Evolutionary conservation across 345 rosid species (phyloP).

Genomic region (Citrus mangshanensis): DNA sequence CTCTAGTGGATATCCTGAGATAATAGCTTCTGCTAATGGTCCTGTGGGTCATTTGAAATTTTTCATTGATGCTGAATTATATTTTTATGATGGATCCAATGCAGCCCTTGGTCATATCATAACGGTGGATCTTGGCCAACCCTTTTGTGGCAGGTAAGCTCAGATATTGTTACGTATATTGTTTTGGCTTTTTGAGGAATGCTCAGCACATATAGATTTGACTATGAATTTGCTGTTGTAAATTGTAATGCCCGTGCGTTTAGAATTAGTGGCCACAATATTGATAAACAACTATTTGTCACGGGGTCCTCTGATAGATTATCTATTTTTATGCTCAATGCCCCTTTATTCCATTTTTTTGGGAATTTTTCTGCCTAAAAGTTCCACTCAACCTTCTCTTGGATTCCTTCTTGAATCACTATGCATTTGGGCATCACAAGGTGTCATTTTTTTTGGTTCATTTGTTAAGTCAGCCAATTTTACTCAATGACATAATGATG

Average conservation of each 20-base stretch:
- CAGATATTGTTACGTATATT: not conserved
- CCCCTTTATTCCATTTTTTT: not conserved
- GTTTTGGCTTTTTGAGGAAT: not conserved
- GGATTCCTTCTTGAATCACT: not conserved
- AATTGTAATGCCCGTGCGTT: not conserved
- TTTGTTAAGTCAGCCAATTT: not conserved
- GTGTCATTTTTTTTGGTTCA: not conserved
- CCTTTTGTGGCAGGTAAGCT: constrained; percentile 93
- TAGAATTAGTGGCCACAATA: not conserved
- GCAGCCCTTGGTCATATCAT: constrained; percentile 98
- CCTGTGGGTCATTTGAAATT: not conserved
- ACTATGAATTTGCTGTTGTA: not conserved
- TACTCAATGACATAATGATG: not conserved
- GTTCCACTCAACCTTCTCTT: not conserved
- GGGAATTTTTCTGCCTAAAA: not conserved
- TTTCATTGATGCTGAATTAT: not conserved
- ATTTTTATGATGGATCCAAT: constrained; percentile 13
- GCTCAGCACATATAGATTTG: not conserved
- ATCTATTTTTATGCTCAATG: not conserved
- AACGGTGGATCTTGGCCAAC: constrained; percentile 99
- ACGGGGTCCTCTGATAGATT: not conserved
- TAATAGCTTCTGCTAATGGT: not conserved
- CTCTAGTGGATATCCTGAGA: not conserved
- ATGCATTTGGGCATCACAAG: not conserved
- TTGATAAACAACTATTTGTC: not conserved